phyloP scores from a whole-genome alignment of 2,329 filamentous ascomycete species.

The Paraphaeosphaeria minitans region DNA sequence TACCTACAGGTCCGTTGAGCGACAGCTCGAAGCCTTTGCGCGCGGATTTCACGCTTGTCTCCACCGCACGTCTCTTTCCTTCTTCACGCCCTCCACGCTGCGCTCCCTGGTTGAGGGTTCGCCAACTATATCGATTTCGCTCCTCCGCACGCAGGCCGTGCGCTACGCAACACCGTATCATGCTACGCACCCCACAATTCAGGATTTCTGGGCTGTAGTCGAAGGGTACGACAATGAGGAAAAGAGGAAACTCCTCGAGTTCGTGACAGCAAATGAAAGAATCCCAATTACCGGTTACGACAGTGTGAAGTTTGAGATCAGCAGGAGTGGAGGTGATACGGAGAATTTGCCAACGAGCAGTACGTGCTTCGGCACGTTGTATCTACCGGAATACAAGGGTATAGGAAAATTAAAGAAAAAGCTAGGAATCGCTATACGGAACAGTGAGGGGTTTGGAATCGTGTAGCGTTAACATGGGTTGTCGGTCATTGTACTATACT shows the following conservation, averaged over 20 bases:
- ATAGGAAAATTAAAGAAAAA: constrained; percentile 74
- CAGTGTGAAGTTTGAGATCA: constrained; percentile 82
- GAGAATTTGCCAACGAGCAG: constrained; percentile 77
- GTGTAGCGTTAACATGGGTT: constrained; percentile 22
- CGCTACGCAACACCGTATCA: constrained; percentile 83
- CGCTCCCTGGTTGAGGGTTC: constrained; percentile 83
- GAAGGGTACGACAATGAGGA: constrained; percentile 69
- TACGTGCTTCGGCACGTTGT: constrained; percentile 89
- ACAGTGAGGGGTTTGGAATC: constrained; percentile 82
- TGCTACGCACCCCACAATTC: constrained; percentile 69
- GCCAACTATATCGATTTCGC: constrained; percentile 73
- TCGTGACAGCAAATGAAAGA: constrained; percentile 91
- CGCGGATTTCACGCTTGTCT: constrained; percentile 80
- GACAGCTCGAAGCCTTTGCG: constrained; percentile 80
- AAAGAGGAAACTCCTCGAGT: constrained; percentile 80
- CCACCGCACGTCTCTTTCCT: constrained; percentile 67
- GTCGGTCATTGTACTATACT: background rate
- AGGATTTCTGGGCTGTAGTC: constrained; percentile 85
- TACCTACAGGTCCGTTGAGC: constrained; percentile 74
- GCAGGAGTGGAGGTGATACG: constrained; percentile 70
- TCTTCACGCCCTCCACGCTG: constrained; percentile 57
- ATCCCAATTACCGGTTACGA: constrained; percentile 85
- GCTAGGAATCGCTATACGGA: constrained; percentile 83
- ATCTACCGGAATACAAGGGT: constrained; percentile 81
- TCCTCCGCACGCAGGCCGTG: constrained; percentile 69